phyloP scores from a whole-genome alignment of 192 early-diverging fungal species.

The Cladochytrium replicatum region DNA sequence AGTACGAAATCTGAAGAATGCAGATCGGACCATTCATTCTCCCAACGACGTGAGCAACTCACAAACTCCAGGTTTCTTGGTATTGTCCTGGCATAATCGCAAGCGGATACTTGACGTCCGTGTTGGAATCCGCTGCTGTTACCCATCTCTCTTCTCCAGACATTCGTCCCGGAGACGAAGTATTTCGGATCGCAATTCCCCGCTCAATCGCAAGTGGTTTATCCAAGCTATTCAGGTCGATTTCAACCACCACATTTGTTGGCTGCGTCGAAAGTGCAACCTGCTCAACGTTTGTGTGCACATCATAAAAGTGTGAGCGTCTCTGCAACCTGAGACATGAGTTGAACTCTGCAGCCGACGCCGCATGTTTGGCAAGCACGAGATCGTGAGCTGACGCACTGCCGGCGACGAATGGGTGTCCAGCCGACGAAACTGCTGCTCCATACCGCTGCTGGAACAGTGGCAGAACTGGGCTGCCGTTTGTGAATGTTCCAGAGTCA shows the following conservation, averaged over 20 bases:
- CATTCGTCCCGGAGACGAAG: no score
- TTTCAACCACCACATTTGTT: conserved; percentile 21
- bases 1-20: no score
- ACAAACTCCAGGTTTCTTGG: conserved; percentile 30
- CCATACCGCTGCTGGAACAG: no score
- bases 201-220: conserved; percentile 11
- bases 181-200: conserved; percentile 1
- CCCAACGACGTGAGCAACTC: no score
- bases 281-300: conserved; percentile 42
- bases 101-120: conserved; percentile 26
- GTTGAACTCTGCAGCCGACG: conserved; percentile 40
- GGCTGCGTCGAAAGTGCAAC: conserved; percentile 29
- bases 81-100: conserved; percentile 38
- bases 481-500: no score
- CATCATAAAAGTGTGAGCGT: conserved; percentile 23
- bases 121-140: not conserved
- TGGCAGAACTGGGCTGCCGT: no score
- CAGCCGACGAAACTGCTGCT: no score
- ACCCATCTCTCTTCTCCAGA: conserved; percentile 2
- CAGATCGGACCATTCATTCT: no score
- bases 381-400: conserved; percentile 17
- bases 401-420: conserved; percentile 8
- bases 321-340: conserved; percentile 20
- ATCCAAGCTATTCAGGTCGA: conserved; percentile 6
- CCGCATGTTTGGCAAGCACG: no score